A percentile compares a stretch with the other conserved stretches of the same genome.
These are phyloP conservation scores for Moesziomyces parantarcticus DNA, from an alignment of 1,284 basidiomycete species.

Conservation along the genomic window DNA sequence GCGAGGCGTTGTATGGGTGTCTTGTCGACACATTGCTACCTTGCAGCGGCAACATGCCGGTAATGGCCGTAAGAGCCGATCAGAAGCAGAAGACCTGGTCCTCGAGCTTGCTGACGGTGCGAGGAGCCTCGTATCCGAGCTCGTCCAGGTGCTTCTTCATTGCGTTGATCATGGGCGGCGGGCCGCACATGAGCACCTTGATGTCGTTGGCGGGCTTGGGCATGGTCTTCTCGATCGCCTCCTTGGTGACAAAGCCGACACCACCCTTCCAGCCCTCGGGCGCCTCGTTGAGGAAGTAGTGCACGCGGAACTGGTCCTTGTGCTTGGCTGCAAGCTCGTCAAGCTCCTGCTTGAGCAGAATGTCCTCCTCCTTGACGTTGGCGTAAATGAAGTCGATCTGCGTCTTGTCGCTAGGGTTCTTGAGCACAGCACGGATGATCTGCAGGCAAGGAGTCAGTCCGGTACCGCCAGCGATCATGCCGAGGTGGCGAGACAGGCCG, in stretches of 20 bases:
- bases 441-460: conserved; percentile 89
- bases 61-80: conserved; percentile 2
- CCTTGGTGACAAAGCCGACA: conserved; percentile 89
- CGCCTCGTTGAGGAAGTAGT: conserved; percentile 93
- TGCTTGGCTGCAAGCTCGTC: conserved; percentile 80
- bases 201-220: conserved; percentile 62
- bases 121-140: conserved; percentile 85
- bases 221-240: conserved; percentile 80
- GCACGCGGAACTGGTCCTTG: conserved; percentile 76
- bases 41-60: neutral
- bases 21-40: neutral
- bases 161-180: conserved; percentile 93
- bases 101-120: conserved; percentile 74
- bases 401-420: conserved; percentile 85
- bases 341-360: conserved; percentile 83
- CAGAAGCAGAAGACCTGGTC: conserved; percentile 64
- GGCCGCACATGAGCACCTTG: conserved; percentile 72
- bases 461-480: conserved; percentile 93
- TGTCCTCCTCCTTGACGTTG: conserved; percentile 76
- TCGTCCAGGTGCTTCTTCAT: conserved; percentile 95
- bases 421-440: conserved; percentile 88
- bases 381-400: conserved; percentile 94
- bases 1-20: too few species aligned
- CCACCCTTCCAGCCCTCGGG: conserved; percentile 87
- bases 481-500: conserved; percentile 73